phyloP scores from a whole-genome alignment of 2,329 filamentous ascomycete species.

The Emergomyces africanus region DNA sequence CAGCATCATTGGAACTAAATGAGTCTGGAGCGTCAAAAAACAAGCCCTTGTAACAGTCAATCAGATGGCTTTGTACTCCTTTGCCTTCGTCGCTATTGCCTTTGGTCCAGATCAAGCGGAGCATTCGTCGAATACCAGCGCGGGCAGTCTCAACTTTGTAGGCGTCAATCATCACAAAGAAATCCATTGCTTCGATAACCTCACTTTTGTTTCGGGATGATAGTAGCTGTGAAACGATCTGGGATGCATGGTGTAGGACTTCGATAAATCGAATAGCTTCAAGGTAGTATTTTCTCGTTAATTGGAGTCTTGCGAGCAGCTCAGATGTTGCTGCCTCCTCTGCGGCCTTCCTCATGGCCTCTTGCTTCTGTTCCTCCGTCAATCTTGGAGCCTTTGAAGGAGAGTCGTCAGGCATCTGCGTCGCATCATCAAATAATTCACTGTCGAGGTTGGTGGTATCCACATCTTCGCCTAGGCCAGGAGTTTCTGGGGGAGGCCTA shows the following conservation, averaged over 20 bases:
- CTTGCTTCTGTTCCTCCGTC: constrained; percentile 66
- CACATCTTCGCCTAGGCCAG: constrained; percentile 57
- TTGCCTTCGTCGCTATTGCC: constrained; percentile 99
- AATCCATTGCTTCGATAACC: constrained; percentile 98
- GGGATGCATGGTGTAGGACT: constrained; percentile 70
- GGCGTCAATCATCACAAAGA: constrained; percentile 87
- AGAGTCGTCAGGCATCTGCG: constrained; percentile 55
- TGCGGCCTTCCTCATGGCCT: constrained; percentile 62
- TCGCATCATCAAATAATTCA: constrained; percentile 75
- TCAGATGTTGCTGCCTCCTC: constrained; percentile 84
- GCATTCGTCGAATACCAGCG: constrained; percentile 83
- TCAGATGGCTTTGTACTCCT: constrained; percentile 89
- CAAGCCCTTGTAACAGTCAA: constrained; percentile 89
- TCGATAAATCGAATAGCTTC: constrained; percentile 92
- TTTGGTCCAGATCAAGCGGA: constrained; percentile 97
- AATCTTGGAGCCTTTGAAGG: constrained; percentile 54
- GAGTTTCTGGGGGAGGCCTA: constrained; percentile 61
- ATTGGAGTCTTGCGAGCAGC: constrained; percentile 71
- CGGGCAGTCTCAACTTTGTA: constrained; percentile 95
- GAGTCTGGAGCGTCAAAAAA: constrained; percentile 92
- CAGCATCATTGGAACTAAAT: constrained; percentile 77
- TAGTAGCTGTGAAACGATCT: constrained; percentile 71
- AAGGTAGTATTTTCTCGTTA: constrained; percentile 83
- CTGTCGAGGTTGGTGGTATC: constrained; percentile 57
- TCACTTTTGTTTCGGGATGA: constrained; percentile 96